A percentile compares a stretch with the other conserved stretches of the same genome.
Conservation (phyloP, 164 flowering plant species). For the Piper betle region DNA sequence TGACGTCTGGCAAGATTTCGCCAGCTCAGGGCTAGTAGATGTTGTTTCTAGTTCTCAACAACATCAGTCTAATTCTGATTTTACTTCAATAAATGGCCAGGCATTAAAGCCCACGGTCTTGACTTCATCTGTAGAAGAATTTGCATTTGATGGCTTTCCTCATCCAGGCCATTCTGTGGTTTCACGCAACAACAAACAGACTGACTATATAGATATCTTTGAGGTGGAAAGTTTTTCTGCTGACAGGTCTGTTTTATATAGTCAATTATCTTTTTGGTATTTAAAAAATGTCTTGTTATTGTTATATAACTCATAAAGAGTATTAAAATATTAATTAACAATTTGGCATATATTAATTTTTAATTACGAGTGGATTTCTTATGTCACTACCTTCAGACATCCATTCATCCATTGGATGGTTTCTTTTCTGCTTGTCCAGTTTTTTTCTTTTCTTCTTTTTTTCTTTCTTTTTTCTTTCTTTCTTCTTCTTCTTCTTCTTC, state of each 20-base stretch:
- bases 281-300: not conserved
- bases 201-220: slow-evolving; percentile 9
- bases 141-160: slow-evolving; percentile 21
- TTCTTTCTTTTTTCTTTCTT: too few species aligned
- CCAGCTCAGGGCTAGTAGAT: slow-evolving; percentile 22
- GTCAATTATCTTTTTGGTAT: not conserved
- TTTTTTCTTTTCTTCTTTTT: too few species aligned
- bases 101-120: slow-evolving; percentile 18
- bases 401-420: too few species aligned
- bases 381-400: too few species aligned
- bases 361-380: too few species aligned
- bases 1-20: slow-evolving; percentile 40
- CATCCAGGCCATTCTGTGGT: slow-evolving; percentile 20
- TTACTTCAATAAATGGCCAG: slow-evolving; percentile 7
- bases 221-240: slow-evolving; percentile 16
- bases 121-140: slow-evolving; percentile 11
- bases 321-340: not conserved
- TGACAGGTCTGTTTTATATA: slow-evolving; percentile 27
- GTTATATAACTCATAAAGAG: not conserved
- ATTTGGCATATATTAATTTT: not conserved
- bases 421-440: too few species aligned
- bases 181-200: slow-evolving; percentile 14
- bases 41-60: slow-evolving; percentile 13
- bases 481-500: too few species aligned
- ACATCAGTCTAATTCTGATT: slow-evolving; percentile 8